Evolutionary conservation across 345 rosid genomes (phyloP).

Genomic region (Hirschfeldia incana): DNA sequence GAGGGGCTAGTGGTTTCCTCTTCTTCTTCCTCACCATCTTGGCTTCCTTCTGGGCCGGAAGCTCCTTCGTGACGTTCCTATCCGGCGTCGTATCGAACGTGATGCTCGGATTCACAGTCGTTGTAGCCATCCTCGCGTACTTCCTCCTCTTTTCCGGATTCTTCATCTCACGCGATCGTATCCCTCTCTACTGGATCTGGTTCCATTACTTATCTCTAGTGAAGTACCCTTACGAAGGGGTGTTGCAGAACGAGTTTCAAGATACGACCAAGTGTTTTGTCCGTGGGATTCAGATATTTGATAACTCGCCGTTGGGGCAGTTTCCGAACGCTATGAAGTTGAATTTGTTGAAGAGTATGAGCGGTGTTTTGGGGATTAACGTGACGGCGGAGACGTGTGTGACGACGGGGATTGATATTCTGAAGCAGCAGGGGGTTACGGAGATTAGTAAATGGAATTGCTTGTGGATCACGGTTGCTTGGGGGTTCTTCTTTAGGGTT

Average conservation of each 20-base stretch:
- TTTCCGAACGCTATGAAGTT: slow-evolving; percentile 52
- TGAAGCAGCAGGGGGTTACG: slow-evolving; percentile 71
- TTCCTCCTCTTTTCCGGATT: slow-evolving; percentile 92
- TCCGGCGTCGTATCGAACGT: slow-evolving; percentile 86
- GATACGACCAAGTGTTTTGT: slow-evolving; percentile 69
- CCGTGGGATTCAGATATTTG: slow-evolving; percentile 80
- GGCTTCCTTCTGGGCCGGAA: slow-evolving; percentile 92
- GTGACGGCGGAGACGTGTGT: slow-evolving; percentile 72
- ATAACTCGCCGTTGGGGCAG: slow-evolving; percentile 61
- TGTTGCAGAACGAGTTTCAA: slow-evolving; percentile 62
- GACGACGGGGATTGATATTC: slow-evolving; percentile 64
- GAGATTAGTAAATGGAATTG: slow-evolving; percentile 82
- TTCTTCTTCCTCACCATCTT: slow-evolving; percentile 70
- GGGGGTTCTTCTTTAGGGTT: slow-evolving; percentile 91
- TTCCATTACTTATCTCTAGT: slow-evolving; percentile 86
- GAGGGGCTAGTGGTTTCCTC: slow-evolving; percentile 66
- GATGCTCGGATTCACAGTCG: slow-evolving; percentile 83
- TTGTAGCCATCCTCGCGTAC: slow-evolving; percentile 77
- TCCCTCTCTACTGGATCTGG: slow-evolving; percentile 88
- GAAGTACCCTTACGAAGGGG: slow-evolving; percentile 80
- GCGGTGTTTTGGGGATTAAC: slow-evolving; percentile 56
- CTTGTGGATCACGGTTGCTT: slow-evolving; percentile 81
- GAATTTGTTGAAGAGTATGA: slow-evolving; percentile 58
- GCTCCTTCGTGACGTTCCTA: slow-evolving; percentile 87
- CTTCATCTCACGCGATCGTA: slow-evolving; percentile 76